Evolutionary conservation across 345 rosid species (phyloP), one percentile per base, ranked within the genome.

Genomic region (Camelina sativa): DNA sequence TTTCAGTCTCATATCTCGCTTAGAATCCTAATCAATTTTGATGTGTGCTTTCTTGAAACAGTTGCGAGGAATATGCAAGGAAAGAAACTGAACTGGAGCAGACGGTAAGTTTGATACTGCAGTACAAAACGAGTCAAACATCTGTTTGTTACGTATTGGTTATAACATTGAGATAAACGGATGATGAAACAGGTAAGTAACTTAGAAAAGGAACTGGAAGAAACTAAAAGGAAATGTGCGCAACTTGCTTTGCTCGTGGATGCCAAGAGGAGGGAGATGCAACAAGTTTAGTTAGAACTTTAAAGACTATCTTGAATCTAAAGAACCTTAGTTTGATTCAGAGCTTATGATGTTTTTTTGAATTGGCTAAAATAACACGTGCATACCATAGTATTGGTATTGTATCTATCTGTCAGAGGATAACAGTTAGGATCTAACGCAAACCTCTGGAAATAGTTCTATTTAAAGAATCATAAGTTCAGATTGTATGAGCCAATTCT

Each of bases 11-110:
- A 23, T 13, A 7, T 62, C 32, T 5, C 34, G 38, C 7, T 22
- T 11, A 9, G 8, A 11, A 10, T 57, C 57, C 25, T 8, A 66
- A 3, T 60, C 51, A n/a, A 9, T 38, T 20, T 19, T 19, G 32
- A n/a, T 62, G 23, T 79, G 35, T 48, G 43, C 60, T 12, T 55
- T 69, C 28, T 64, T 73, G 25, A 52, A 70, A 70, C 88, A 91
- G 98, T 80, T 87, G 96, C 55, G 91, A 91, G 75, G 89, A 86
- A 62, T 76, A 85, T 70, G 32, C 22, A 67, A 83, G 72, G 84
- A 78, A 84, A 76, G 90, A 88, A 80, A 62, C 22, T 1, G 89
- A 89, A 54, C 47, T 88, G 84, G 84, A 81, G 80, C 64, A 75
- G 20, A 69, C 64, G 80, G 98, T 93, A 80, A 50, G 81, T 72